Evolutionary conservation across 177 flowering plant species (phyloP), one percentile per base, ranked within the genome.

Genomic region (Vitis hybrid): DNA sequence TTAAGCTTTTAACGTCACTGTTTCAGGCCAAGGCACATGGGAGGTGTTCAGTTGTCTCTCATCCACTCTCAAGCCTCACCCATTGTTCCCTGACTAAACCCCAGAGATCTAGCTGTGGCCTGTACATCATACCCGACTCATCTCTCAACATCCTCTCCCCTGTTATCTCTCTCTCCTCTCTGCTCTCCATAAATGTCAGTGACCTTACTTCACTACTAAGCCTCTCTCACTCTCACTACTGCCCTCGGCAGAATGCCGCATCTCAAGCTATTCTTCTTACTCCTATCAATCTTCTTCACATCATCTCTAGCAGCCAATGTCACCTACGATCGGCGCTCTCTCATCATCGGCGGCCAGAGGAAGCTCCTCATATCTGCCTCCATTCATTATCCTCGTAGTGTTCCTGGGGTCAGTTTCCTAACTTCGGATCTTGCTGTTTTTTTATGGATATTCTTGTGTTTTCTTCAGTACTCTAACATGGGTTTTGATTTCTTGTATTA

Each of bases 311-410:
- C 86, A 3, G 71, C 78, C 18, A 90, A 89, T 82, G 97, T 95
- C 9, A 85, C 90, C 4, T 95, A 92, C 77, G 98, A 95, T 62
- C 70, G 68, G 49, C 90, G 97, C 22, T 93, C 99, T 65, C 82
- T 95, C 31, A 84, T 89, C 68, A 86, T 95, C 71, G 80, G 87
- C 77, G 99, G 99, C 65, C 86, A 87, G 49, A 73, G 99, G 8
- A 86, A 89, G 86, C 97, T 95, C 13, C 81, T 95, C 72, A 82
- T 95, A 62, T 95, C 99, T 22, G 92, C 99, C 59, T 75, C 99
- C 77, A 90, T 95, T 74, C 99, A 95, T 72, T 95, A 95, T 68
- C 99, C 99, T 77, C 97, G 99, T 64, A 95, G 99, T 67, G 99
- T 95, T 68, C 99, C 99, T 66, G 96, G 73, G 59, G 98, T 95